phyloP scores from a whole-genome alignment of 2,329 filamentous ascomycete species.

The Colletotrichum sansevieriae region DNA sequence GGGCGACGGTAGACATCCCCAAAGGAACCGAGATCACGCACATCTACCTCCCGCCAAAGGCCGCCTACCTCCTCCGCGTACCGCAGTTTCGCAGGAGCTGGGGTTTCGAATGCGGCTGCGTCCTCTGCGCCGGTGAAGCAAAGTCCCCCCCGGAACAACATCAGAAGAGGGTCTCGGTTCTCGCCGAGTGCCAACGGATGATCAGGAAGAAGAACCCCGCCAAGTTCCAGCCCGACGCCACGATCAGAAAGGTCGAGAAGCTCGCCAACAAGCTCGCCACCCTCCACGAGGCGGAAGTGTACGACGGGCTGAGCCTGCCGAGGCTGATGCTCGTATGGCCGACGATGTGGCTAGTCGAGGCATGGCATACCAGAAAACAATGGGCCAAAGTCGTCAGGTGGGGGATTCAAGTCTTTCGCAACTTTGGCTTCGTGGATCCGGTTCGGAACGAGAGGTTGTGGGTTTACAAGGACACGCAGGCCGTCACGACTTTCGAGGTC shows the following conservation, averaged over 20 bases:
- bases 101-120: slow-evolving; percentile 57
- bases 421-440: slow-evolving; percentile 50
- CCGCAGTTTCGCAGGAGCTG: slow-evolving; percentile 49
- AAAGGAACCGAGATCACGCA: slow-evolving; percentile 55
- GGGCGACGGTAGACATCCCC: slow-evolving; percentile 54
- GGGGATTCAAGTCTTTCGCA: slow-evolving; percentile 48
- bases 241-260: slow-evolving; percentile 49
- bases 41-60: slow-evolving; percentile 53
- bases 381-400: slow-evolving; percentile 50
- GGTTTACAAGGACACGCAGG: slow-evolving; percentile 44
- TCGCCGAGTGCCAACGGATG: slow-evolving; percentile 48
- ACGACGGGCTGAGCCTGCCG: slow-evolving; percentile 47
- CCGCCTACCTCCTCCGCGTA: slow-evolving; percentile 45
- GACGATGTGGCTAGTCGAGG: slow-evolving; percentile 52
- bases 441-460: slow-evolving; percentile 44
- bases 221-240: slow-evolving; percentile 48
- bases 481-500: slow-evolving; percentile 52
- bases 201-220: slow-evolving; percentile 44
- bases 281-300: slow-evolving; percentile 50
- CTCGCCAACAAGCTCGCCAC: slow-evolving; percentile 50
- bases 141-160: slow-evolving; percentile 39
- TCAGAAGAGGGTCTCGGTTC: slow-evolving; percentile 44
- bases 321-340: slow-evolving; percentile 53
- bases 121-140: slow-evolving; percentile 52
- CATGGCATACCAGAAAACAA: slow-evolving; percentile 49